A percentile compares a stretch with the other conserved stretches of the same genome.
phyloP scores from a whole-genome alignment of 495 filamentous ascomycete genomes.

The Neurospora sp. region DNA sequence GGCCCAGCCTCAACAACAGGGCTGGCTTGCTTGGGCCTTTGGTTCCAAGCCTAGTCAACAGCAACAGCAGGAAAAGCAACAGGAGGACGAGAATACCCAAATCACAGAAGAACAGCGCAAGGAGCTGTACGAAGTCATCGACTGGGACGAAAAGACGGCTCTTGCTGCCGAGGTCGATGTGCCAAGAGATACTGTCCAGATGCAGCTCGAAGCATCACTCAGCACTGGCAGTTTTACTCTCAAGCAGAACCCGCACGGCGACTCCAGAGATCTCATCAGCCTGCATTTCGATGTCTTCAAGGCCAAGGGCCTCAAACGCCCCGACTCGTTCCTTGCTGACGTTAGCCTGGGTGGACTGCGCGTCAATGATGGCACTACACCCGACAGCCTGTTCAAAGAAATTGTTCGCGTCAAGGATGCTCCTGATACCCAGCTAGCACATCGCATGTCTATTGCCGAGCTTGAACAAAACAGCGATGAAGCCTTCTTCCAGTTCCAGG shows the following conservation, averaged over 20 bases:
- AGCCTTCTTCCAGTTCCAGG: constrained; percentile 81
- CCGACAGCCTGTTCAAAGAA: constrained; percentile 79
- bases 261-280: constrained; percentile 68
- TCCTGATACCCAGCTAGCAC: constrained; percentile 40
- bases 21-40: constrained; percentile 86
- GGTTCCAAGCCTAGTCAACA: constrained; percentile 48
- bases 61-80: constrained; percentile 41
- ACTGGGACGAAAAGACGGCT: constrained; percentile 94
- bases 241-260: constrained; percentile 74
- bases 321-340: constrained; percentile 80
- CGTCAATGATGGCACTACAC: constrained; percentile 91
- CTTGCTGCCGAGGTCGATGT: constrained; percentile 79
- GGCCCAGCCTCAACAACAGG: constrained; percentile 49
- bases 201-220: constrained; percentile 82
- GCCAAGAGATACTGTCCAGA: constrained; percentile 80
- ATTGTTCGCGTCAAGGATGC: constrained; percentile 93
- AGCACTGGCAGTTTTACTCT: constrained; percentile 91
- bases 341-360: constrained; percentile 85
- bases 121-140: constrained; percentile 93
- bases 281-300: constrained; percentile 90
- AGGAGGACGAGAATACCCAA: constrained; percentile 55
- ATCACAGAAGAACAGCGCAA: constrained; percentile 95
- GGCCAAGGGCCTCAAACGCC: constrained; percentile 75
- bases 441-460: constrained; percentile 49
- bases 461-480: constrained; percentile 49